Percentiles rank a stretch among this genome's conserved stretches.
Evolutionary conservation across 208 protist genomes (phyloP).

Genomic region (Acanthamoeba culbertsoni): DNA sequence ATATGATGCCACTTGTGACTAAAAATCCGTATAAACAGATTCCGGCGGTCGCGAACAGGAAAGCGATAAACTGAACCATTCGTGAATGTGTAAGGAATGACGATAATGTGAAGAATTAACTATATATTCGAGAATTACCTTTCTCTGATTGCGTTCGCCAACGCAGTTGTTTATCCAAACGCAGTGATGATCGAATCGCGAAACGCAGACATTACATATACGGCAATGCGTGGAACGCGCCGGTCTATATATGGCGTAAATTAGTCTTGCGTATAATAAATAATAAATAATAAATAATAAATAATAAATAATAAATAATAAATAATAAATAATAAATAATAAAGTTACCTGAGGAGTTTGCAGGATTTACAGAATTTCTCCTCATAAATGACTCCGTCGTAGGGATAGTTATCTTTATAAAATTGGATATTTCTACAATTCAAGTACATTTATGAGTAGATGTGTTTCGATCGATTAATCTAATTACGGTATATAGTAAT

Average conservation of each 20-base stretch:
- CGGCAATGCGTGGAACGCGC: slow-evolving; percentile 93
- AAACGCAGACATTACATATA: slow-evolving; percentile 91
- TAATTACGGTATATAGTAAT: background rate
- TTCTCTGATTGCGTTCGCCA: slow-evolving; percentile 89
- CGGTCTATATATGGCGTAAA: slow-evolving; percentile 85
- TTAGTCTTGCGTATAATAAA: too few relatives aligned
- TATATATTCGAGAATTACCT: background rate
- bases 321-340: too few relatives aligned
- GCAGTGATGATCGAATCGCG: slow-evolving; percentile 96
- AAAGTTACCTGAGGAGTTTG: background rate
- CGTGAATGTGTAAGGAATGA: background rate
- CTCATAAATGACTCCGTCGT: background rate
- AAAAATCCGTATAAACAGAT: background rate
- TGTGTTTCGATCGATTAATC: background rate
- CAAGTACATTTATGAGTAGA: background rate
- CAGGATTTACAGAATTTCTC: slow-evolving; percentile 18
- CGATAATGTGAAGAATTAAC: background rate
- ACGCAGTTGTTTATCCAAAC: slow-evolving; percentile 97
- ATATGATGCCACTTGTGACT: background rate
- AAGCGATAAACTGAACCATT: background rate
- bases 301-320: too few relatives aligned
- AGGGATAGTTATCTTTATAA: slow-evolving; percentile 43
- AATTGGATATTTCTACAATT: background rate
- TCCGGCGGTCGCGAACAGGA: slow-evolving; percentile 8
- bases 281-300: too few relatives aligned